These are phyloP conservation scores for Zopfia rhizophila DNA, from an alignment of 2,329 filamentous ascomycete species.

Conservation along the genomic window DNA sequence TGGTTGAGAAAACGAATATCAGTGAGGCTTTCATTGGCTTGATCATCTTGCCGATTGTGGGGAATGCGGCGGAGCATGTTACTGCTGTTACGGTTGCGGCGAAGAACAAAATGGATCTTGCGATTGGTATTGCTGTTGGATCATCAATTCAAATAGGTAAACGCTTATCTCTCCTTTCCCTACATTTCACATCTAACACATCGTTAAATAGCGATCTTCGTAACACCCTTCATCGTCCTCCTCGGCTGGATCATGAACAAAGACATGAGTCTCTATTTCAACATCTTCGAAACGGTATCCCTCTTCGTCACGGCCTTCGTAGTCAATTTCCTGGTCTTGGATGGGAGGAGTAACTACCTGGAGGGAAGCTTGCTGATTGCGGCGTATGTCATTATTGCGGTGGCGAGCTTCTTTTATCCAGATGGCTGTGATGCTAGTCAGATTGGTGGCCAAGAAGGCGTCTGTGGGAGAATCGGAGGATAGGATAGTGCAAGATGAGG, in stretches of 20 bases:
- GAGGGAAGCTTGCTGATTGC: constrained; percentile 81
- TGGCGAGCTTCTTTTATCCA: constrained; percentile 63
- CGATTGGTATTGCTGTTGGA: constrained; percentile 82
- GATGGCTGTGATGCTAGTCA: constrained; percentile 52
- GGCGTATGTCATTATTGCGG: constrained; percentile 81
- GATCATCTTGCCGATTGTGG: constrained; percentile 84
- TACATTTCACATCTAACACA: constrained; percentile 13
- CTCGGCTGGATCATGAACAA: constrained; percentile 82
- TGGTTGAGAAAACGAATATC: constrained; percentile 69
- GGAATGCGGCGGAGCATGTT: constrained; percentile 83
- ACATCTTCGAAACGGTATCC: constrained; percentile 72
- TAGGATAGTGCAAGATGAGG: neutral
- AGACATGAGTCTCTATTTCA: constrained; percentile 73
- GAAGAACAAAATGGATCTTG: constrained; percentile 87
- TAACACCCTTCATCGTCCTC: constrained; percentile 80
- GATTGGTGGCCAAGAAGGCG: constrained; percentile 55
- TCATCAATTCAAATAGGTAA: constrained; percentile 78
- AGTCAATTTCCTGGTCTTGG: constrained; percentile 85
- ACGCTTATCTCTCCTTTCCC: constrained; percentile 1
- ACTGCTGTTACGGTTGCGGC: constrained; percentile 82
- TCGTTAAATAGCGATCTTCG: constrained; percentile 69
- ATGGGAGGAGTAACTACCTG: constrained; percentile 85
- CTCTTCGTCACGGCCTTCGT: constrained; percentile 85
- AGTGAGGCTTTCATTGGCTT: constrained; percentile 81
- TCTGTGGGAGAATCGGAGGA: constrained; percentile 19